Evolutionary conservation across 176 grass and related monocot species (phyloP).

Genomic region (Eragrostis nindensis): DNA sequence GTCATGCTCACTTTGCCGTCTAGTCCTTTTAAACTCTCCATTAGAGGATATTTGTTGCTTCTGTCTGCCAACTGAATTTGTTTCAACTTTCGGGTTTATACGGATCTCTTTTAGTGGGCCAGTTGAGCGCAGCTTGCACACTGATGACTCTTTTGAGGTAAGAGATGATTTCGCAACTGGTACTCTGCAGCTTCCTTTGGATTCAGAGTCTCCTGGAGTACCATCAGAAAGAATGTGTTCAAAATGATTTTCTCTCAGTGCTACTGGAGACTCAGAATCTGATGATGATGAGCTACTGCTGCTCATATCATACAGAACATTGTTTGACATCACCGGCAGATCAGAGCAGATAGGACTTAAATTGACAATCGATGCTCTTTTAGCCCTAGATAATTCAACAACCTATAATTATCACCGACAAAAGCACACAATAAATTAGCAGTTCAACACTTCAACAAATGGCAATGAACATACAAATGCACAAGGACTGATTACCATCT

Average conservation of each 20-base stretch:
- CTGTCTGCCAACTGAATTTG: slow-evolving; percentile 41
- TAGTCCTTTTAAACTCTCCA: slow-evolving; percentile 73
- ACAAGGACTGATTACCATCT: slow-evolving; percentile 54
- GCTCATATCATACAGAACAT: slow-evolving; percentile 87
- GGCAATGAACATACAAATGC: not conserved
- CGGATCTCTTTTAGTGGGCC: slow-evolving; percentile 58
- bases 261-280: slow-evolving; percentile 71
- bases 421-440: slow-evolving; percentile 9
- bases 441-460: not conserved
- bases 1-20: slow-evolving; percentile 47
- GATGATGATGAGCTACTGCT: slow-evolving; percentile 79
- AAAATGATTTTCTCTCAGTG: slow-evolving; percentile 39
- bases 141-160: slow-evolving; percentile 4
- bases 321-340: slow-evolving; percentile 77
- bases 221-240: slow-evolving; percentile 28
- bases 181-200: slow-evolving; percentile 14
- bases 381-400: slow-evolving; percentile 73
- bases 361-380: slow-evolving; percentile 55
- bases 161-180: slow-evolving; percentile 16
- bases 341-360: slow-evolving; percentile 39
- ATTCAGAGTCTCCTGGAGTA: slow-evolving; percentile 13
- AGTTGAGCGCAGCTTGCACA: slow-evolving; percentile 24
- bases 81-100: slow-evolving; percentile 44
- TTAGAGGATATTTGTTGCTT: slow-evolving; percentile 47
- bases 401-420: slow-evolving; percentile 55